phyloP scores from a whole-genome alignment of 1,139 yeast genomes.

The Hanseniaspora uvarum region DNA sequence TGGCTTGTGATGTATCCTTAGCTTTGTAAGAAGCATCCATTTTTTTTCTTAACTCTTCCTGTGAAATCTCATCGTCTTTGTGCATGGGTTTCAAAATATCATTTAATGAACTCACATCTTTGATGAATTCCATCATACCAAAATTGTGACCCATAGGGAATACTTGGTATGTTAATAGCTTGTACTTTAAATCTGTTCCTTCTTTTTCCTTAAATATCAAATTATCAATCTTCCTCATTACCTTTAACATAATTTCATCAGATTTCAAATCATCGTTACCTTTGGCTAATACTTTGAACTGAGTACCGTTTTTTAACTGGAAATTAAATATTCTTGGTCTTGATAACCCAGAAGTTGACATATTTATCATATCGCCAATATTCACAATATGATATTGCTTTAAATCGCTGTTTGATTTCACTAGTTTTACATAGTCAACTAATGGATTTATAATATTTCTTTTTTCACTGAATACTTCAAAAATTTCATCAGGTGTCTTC shows the following conservation, averaged over 20 bases:
- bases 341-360: constrained; percentile 77
- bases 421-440: neutral
- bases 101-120: constrained; percentile 59
- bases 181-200: constrained; percentile 48
- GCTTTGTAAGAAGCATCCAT: constrained; percentile 49
- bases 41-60: constrained; percentile 50
- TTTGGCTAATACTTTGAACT: constrained; percentile 55
- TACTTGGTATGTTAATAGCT: constrained; percentile 76
- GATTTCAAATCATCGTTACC: constrained; percentile 87
- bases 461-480: neutral
- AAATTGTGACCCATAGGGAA: constrained; percentile 80
- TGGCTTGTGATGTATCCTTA: constrained; percentile 36
- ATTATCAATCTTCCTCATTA: constrained; percentile 75
- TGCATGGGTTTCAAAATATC: constrained; percentile 60
- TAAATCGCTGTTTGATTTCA: neutral
- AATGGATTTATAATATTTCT: neutral
- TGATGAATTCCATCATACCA: constrained; percentile 86
- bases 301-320: constrained; percentile 45
- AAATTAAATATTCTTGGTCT: constrained; percentile 68
- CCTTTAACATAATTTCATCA: constrained; percentile 96
- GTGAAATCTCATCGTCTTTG: constrained; percentile 39
- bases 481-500: neutral
- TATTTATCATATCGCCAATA: constrained; percentile 31
- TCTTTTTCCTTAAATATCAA: constrained; percentile 46
- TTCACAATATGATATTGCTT: neutral